A percentile compares a stretch with the other conserved stretches of the same genome.
phyloP scores from a whole-genome alignment of 495 filamentous ascomycete genomes.

The Podospora fimiseda region DNA sequence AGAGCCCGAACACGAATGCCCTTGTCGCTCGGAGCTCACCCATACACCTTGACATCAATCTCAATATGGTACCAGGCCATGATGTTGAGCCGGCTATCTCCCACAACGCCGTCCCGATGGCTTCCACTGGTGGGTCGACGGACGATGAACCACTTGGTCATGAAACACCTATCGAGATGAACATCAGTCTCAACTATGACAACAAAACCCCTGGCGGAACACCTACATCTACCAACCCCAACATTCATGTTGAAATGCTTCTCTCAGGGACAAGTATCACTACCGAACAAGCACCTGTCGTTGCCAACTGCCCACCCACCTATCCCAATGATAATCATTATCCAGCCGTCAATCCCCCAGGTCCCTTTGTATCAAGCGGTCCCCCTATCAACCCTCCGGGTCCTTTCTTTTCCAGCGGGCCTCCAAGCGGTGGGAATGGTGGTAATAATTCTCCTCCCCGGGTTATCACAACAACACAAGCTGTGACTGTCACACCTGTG shows the following conservation, averaged over 20 bases:
- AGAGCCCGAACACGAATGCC: conserved; percentile 22
- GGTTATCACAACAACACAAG: conserved; percentile 8
- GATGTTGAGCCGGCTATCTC: conserved; percentile 1
- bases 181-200: conserved; percentile 21
- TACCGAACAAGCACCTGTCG: conserved; percentile 5
- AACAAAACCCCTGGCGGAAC: neutral
- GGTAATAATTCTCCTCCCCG: neutral
- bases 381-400: neutral
- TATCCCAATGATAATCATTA: conserved; percentile 1
- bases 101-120: neutral
- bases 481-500: neutral
- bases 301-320: conserved; percentile 6
- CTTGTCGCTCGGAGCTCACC: conserved; percentile 17
- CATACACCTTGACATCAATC: conserved; percentile 11
- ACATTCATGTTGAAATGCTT: conserved; percentile 4
- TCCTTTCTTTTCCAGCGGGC: conserved; percentile 13
- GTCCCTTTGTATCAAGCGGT: conserved; percentile 2
- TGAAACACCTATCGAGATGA: conserved; percentile 16
- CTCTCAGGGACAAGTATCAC: neutral
- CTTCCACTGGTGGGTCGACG: no score
- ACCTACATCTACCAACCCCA: conserved; percentile 9
- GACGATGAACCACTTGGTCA: neutral
- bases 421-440: conserved; percentile 8
- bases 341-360: neutral
- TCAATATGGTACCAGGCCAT: conserved; percentile 4